Percentiles rank a stretch among this genome's conserved stretches.
phyloP scores from a whole-genome alignment of 2,329 filamentous ascomycete species.

The Nothopassalora personata region DNA sequence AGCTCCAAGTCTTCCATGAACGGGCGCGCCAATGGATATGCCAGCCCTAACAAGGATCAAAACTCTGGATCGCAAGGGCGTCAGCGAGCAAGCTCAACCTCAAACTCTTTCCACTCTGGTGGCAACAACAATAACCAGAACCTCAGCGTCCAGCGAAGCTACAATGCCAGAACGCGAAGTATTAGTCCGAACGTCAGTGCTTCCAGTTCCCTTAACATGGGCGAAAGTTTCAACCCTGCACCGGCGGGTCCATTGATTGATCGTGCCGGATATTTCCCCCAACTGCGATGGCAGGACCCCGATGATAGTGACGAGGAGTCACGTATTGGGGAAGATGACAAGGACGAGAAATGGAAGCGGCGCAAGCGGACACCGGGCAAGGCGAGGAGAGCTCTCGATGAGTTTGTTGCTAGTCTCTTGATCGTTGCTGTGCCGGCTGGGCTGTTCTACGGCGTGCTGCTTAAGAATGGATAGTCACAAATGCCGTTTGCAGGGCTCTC shows the following conservation, averaged over 20 bases:
- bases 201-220: constrained; percentile 27
- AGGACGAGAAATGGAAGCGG: constrained; percentile 16
- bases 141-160: constrained; percentile 28
- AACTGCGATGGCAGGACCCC: constrained; percentile 29
- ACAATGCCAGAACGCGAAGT: constrained; percentile 34
- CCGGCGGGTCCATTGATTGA: constrained; percentile 35
- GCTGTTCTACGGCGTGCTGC: constrained; percentile 17
- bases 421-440: constrained; percentile 16
- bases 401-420: constrained; percentile 14
- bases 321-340: constrained; percentile 18
- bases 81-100: constrained; percentile 32
- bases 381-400: constrained; percentile 17
- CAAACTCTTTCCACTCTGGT: constrained; percentile 23
- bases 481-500: too few species aligned
- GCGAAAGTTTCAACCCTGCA: constrained; percentile 15
- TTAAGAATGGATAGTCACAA: constrained; percentile 14
- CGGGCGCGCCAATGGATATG: constrained; percentile 21
- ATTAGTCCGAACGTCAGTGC: constrained; percentile 31
- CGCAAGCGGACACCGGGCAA: constrained; percentile 11
- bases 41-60: constrained; percentile 18
- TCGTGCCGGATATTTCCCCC: constrained; percentile 39
- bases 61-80: constrained; percentile 24
- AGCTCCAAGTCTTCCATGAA: constrained; percentile 5
- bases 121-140: constrained; percentile 16
- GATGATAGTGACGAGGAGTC: constrained; percentile 28